Evolutionary conservation across 139 green algal species (phyloP).

Genomic region (Auxenochlorella protothecoides): DNA sequence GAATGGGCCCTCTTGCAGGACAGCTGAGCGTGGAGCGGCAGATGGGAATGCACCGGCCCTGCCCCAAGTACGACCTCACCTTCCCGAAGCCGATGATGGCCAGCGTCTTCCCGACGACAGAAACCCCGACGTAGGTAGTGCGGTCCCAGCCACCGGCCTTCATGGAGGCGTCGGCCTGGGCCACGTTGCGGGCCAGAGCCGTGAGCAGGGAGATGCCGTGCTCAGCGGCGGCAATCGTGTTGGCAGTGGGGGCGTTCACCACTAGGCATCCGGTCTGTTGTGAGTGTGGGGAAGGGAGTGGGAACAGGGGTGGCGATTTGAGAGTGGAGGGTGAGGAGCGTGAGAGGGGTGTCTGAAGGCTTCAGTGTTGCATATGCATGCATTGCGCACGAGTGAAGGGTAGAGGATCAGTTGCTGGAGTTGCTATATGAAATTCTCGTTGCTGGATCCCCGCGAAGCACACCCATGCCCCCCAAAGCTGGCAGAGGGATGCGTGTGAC

Average conservation of each 20-base stretch:
- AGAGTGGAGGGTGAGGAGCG: too few species aligned
- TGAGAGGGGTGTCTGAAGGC: too few species aligned
- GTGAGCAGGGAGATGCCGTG: conserved; percentile 92
- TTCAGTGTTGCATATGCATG: too few species aligned
- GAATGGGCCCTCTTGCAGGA: too few species aligned
- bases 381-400: too few species aligned
- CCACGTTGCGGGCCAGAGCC: conserved; percentile 75
- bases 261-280: conserved; percentile 75
- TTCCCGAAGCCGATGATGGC: conserved; percentile 95
- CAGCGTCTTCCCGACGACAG: conserved; percentile 85
- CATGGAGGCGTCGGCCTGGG: conserved; percentile 78
- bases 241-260: conserved; percentile 96
- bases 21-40: neutral
- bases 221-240: conserved; percentile 93
- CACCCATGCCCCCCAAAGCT: too few species aligned
- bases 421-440: too few species aligned
- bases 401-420: too few species aligned
- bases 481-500: too few species aligned
- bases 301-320: too few species aligned
- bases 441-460: too few species aligned
- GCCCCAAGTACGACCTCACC: conserved; percentile 23
- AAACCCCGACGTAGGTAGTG: conserved; percentile 72
- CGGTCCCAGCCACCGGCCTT: conserved; percentile 84
- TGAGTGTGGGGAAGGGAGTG: too few species aligned
- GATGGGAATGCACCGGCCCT: neutral